Conservation (phyloP, 1,284 basidiomycete genomes). For the Phenoliferia sp. region DNA sequence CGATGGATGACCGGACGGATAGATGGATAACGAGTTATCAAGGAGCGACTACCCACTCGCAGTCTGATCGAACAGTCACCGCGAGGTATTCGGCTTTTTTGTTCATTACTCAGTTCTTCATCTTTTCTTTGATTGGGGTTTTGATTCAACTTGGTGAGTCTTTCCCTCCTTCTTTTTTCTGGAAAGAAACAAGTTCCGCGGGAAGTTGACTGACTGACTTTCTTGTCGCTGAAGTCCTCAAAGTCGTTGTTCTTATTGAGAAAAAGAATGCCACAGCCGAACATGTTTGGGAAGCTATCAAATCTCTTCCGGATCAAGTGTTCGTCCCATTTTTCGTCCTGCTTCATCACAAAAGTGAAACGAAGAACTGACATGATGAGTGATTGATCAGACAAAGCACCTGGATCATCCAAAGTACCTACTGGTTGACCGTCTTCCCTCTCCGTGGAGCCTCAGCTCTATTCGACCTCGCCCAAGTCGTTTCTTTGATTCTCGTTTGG, state of each 20-base stretch:
- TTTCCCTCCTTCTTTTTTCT: constrained; percentile 3
- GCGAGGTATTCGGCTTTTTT: constrained; percentile 88
- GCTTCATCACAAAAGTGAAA: no score
- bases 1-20: neutral
- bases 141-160: constrained; percentile 61
- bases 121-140: constrained; percentile 87
- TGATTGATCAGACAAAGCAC: constrained; percentile 10
- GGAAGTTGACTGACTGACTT: neutral
- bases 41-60: constrained; percentile 55
- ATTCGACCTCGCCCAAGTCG: constrained; percentile 91
- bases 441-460: constrained; percentile 87
- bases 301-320: constrained; percentile 30
- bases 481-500: constrained; percentile 81
- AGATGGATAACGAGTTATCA: constrained; percentile 36
- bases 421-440: constrained; percentile 95
- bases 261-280: constrained; percentile 2
- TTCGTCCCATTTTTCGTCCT: neutral
- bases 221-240: constrained; percentile 16
- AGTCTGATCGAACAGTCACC: constrained; percentile 79
- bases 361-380: neutral
- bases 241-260: constrained; percentile 27
- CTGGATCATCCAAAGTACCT: constrained; percentile 67
- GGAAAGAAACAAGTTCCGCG: neutral
- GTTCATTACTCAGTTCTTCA: constrained; percentile 79
- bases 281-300: constrained; percentile 24